Conservation (phyloP, 2,329 filamentous ascomycete genomes). For the Clarireedia monteithiana region DNA sequence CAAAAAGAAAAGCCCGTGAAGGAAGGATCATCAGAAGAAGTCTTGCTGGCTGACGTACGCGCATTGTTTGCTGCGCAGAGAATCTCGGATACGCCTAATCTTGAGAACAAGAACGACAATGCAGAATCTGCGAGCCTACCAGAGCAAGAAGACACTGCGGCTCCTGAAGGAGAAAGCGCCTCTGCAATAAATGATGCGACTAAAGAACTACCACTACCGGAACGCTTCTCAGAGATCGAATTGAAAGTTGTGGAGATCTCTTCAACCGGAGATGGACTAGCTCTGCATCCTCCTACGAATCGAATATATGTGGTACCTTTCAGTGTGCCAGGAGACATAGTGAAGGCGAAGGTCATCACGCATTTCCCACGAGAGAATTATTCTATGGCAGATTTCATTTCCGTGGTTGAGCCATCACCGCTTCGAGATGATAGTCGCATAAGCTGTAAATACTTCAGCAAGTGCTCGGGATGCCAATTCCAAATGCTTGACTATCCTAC, state of each 20-base stretch:
- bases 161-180: conserved; percentile 13
- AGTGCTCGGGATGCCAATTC: conserved; percentile 90
- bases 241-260: conserved; percentile 77
- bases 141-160: conserved; percentile 18
- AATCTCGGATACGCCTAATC: conserved; percentile 24
- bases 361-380: conserved; percentile 61
- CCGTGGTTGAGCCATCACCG: conserved; percentile 64
- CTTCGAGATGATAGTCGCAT: conserved; percentile 71
- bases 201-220: conserved; percentile 54
- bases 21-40: conserved; percentile 57
- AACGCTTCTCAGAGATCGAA: conserved; percentile 67
- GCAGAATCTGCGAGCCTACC: conserved; percentile 26
- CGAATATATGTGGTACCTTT: conserved; percentile 84
- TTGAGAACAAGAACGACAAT: conserved; percentile 14
- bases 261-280: conserved; percentile 87
- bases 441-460: conserved; percentile 77
- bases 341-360: conserved; percentile 69
- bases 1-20: conserved; percentile 47
- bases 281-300: conserved; percentile 53
- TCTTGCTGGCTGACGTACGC: conserved; percentile 56
- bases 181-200: conserved; percentile 18
- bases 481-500: conserved; percentile 90
- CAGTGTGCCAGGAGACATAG: conserved; percentile 73
- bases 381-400: conserved; percentile 74
- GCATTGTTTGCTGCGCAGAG: conserved; percentile 37